Evolutionary conservation across 139 green algal genomes (phyloP).

Genomic region (Pseudopediastrum boryanum): DNA sequence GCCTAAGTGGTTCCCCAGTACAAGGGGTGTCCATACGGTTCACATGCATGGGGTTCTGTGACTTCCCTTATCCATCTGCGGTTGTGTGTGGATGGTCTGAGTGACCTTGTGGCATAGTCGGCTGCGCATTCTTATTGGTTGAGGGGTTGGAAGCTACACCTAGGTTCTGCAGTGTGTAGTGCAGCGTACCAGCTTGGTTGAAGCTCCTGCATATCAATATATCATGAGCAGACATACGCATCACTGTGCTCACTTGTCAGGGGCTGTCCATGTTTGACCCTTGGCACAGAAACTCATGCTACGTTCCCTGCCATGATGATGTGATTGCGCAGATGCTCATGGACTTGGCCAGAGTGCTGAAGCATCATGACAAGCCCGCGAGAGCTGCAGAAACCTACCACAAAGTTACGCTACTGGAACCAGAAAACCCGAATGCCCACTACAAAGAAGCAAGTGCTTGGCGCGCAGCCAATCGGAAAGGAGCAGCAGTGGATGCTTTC

Average conservation of each 20-base stretch:
- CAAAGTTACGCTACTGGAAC: slow-evolving; percentile 44
- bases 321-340: slow-evolving; percentile 38
- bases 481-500: no score
- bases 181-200: no score
- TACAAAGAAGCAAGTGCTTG: slow-evolving; percentile 25
- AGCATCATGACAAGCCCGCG: slow-evolving; percentile 17
- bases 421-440: slow-evolving; percentile 48
- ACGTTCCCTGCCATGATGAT: not conserved
- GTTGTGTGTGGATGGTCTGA: no score
- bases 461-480: not conserved
- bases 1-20: no score
- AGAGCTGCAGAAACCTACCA: slow-evolving; percentile 52
- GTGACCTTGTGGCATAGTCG: no score
- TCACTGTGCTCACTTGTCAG: no score
- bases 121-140: not conserved
- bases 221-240: no score
- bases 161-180: not conserved
- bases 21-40: no score
- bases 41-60: no score
- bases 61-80: no score
- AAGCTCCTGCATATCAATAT: not conserved
- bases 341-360: slow-evolving; percentile 43
- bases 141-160: not conserved
- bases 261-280: no score
- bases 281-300: not conserved